A percentile compares a stretch with the other conserved stretches of the same genome.
These are phyloP conservation scores for Porogramme epimiltina DNA, from an alignment of 1,284 basidiomycete species.

Conservation along the genomic window DNA sequence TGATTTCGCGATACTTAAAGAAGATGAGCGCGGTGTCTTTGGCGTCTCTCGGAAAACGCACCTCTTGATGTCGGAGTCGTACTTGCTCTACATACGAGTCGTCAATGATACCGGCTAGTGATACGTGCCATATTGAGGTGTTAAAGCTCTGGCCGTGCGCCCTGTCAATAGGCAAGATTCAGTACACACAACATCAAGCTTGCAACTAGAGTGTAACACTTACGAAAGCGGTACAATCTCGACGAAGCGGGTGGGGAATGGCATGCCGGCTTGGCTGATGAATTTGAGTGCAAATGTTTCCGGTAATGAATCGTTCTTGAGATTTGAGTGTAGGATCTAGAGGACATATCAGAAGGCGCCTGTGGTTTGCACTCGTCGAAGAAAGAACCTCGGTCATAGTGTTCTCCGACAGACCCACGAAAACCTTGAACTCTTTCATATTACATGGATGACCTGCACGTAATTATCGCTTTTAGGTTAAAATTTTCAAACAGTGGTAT, in stretches of 20 bases:
- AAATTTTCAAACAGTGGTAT: too few species aligned
- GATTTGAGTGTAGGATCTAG: constrained; percentile 53
- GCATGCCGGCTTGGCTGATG: constrained; percentile 53
- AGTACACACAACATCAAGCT: too few species aligned
- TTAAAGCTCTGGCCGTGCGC: constrained; percentile 73
- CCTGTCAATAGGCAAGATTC: constrained; percentile 27
- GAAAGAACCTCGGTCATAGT: constrained; percentile 52
- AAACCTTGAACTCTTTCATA: constrained; percentile 78
- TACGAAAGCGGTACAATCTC: constrained; percentile 77
- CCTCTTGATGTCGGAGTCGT: constrained; percentile 58
- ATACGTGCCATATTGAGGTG: constrained; percentile 75
- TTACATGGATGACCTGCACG: constrained; percentile 73
- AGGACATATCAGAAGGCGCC: background rate
- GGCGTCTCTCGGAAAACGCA: constrained; percentile 33
- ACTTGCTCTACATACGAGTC: constrained; percentile 55
- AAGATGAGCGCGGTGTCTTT: background rate
- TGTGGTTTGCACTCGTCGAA: background rate
- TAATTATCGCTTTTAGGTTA: too few species aligned
- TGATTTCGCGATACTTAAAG: constrained; percentile 63
- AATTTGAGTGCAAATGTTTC: constrained; percentile 66
- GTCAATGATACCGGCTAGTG: constrained; percentile 60
- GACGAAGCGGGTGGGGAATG: constrained; percentile 65
- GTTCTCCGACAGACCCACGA: constrained; percentile 62
- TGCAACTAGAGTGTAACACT: constrained; percentile 28
- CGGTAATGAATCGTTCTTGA: constrained; percentile 63